Base-by-base conservation (phyloP, 1,139 yeast genomes). In the Geotrichum cucujoidarum region DNA sequence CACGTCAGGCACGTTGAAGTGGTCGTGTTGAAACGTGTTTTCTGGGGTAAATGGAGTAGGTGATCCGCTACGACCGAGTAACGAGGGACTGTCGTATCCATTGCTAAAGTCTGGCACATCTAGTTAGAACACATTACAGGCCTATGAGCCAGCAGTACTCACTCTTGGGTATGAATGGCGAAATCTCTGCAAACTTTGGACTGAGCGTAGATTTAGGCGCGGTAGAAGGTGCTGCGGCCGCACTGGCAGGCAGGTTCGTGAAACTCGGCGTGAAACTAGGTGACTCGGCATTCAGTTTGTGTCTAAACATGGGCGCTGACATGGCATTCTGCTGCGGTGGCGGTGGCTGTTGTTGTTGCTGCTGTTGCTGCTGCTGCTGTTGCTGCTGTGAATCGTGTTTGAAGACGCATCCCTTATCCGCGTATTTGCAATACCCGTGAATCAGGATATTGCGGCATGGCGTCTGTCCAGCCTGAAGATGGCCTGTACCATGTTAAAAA, bases 391-490 rank as follows among this genome's bases (percentile, higher is more conserved):
- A 50, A 42, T 77, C 79, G 60, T 88, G 96, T 48, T 79, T 80
- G 63, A 87, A 88, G 2, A 84, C 85, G 64, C 96, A 88, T 17
- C 96, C 95, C 61, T 87, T 88, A 58, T 85, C 85, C 57, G 86
- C 92, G 68, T 78, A 88, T 65, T 87, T 87, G 71, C 97, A 89
- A 60, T 77, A 87, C 8, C 96, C 97, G 68, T 87, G 89, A 42
- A 87, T 86, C 46, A 83, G 77, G 50, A 88, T 81, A 62, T 88
- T 88, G 64, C 92, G 77, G 68, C 97, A 88, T 51, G 85, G 89
- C 34, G 88, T 83, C 57, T 83, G 87, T 65, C 78, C 60, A 16
- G 94, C 90, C 20, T 48, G 47, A 4, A 47, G 40, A 27, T 49
- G 52, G 35, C 45, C 52, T 49, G 16, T 6, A 20, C 14, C 5